Conservation (phyloP, 2,329 filamentous ascomycete genomes). For the Gliomastix tumulicola region DNA sequence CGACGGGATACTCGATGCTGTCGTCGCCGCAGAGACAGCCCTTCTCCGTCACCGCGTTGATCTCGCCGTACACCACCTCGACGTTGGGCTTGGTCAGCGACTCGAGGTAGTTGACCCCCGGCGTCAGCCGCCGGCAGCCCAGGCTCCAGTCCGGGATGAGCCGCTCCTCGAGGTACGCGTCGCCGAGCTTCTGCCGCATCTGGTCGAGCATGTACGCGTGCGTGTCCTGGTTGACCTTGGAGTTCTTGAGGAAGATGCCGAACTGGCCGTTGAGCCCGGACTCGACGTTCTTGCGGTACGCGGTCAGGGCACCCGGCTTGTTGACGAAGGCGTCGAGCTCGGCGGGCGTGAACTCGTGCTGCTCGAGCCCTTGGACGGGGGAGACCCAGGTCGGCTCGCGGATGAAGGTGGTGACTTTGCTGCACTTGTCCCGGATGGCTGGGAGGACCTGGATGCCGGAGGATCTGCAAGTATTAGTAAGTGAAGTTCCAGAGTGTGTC, state of each 20-base stretch:
- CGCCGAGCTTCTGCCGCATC: slow-evolving; percentile 28
- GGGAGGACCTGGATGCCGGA: slow-evolving; percentile 41
- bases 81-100: slow-evolving; percentile 38
- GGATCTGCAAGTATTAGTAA: not conserved
- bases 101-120: slow-evolving; percentile 41
- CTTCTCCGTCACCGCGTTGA: slow-evolving; percentile 28
- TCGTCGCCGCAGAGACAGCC: slow-evolving; percentile 39
- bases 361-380: slow-evolving; percentile 30
- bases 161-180: slow-evolving; percentile 40
- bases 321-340: slow-evolving; percentile 30
- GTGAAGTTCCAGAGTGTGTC: not conserved
- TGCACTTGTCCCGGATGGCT: slow-evolving; percentile 15
- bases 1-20: slow-evolving; percentile 42
- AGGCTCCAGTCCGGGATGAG: slow-evolving; percentile 43
- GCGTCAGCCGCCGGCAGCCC: slow-evolving; percentile 41
- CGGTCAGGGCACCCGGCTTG: slow-evolving; percentile 26
- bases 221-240: slow-evolving; percentile 28
- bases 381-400: slow-evolving; percentile 43
- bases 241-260: slow-evolving; percentile 34
- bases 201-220: slow-evolving; percentile 28
- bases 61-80: slow-evolving; percentile 31
- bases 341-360: slow-evolving; percentile 30
- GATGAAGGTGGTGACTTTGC: slow-evolving; percentile 40
- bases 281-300: slow-evolving; percentile 36
- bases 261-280: slow-evolving; percentile 37